Evolutionary conservation across 805 yeast genomes (phyloP), one percentile per base, ranked within the genome.

Genomic region (Tetrapisispora fleetii): DNA sequence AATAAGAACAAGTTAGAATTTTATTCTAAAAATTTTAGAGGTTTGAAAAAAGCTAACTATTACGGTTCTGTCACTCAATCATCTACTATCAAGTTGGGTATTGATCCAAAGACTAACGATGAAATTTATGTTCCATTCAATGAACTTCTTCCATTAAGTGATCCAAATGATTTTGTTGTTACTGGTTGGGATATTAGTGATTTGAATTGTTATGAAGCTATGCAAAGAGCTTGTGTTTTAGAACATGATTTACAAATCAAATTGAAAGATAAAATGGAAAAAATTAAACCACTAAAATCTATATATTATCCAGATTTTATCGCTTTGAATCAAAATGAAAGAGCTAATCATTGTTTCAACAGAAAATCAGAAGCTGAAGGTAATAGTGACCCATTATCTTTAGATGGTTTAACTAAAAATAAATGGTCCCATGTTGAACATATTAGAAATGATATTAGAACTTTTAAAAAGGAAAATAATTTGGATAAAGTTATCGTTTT

Each of bases 261-360:
- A 70, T 77, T 90, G 60, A 74, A 73, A 50, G 77, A 81, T 52
- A 71, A 79, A 58, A 71, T 91, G 76, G 70, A 76, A 57, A 64
- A 76, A 44, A 73, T 77, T 55, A 74, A 67, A 32, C 97, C 97
- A 33, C 67, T 89, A 71, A 83, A 86, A 40, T 87, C 96, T 2
- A 76, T 90, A 52, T 90, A 91, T 73, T 90, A 90, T 69, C 97
- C 98, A 32, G 97, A 90, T 67, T 90, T 88, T 70, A 91, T 90
- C 69, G 97, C 97, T 52, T 85, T 91, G 53, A 90, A 90, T 71
- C 98, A 90, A 73, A 81, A 79, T 56, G 91, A 80, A 42, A 81
- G 98, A 67, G 98, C 97, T 40, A 82, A 91, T 70, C 89, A 90
- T 64, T 77, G 90, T 54, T 76, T 81, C 68, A 82, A 85, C 60